Conservation (phyloP, 352 stramenopile species). For the Detonula confervacea region DNA sequence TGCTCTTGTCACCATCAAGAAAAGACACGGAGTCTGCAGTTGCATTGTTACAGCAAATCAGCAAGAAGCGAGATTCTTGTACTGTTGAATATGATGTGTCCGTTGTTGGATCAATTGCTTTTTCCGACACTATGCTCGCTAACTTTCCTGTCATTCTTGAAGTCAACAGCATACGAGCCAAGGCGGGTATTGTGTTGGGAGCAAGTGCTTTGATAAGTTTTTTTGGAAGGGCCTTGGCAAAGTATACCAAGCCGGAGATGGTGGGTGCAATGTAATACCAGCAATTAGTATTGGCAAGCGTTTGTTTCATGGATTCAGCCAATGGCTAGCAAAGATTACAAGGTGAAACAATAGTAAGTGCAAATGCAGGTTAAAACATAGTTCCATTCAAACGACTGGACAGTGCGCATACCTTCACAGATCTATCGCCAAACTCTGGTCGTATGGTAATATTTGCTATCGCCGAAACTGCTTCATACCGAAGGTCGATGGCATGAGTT, state of each 20-base stretch:
- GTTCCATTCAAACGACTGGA: not conserved
- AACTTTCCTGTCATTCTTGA: conserved; percentile 42
- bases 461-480: conserved; percentile 26
- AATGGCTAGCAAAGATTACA: conserved; percentile 28
- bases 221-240: conserved; percentile 31
- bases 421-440: conserved; percentile 21
- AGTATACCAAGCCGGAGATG: conserved; percentile 28
- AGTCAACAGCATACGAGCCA: conserved; percentile 19
- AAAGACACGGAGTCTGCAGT: not conserved
- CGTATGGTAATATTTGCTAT: conserved; percentile 27
- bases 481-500: conserved; percentile 9
- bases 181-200: conserved; percentile 11
- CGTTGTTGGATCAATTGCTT: conserved; percentile 18
- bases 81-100: conserved; percentile 5
- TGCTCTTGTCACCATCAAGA: conserved; percentile 10
- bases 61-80: conserved; percentile 31
- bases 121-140: conserved; percentile 20
- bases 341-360: not conserved
- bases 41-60: conserved; percentile 4
- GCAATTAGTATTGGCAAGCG: conserved; percentile 19
- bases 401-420: conserved; percentile 32
- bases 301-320: conserved; percentile 27
- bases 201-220: conserved; percentile 22
- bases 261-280: conserved; percentile 45
- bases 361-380: not conserved